Evolutionary conservation across 2,329 filamentous ascomycete genomes (phyloP).

Genomic region (Aspergillus ochraceus): DNA sequence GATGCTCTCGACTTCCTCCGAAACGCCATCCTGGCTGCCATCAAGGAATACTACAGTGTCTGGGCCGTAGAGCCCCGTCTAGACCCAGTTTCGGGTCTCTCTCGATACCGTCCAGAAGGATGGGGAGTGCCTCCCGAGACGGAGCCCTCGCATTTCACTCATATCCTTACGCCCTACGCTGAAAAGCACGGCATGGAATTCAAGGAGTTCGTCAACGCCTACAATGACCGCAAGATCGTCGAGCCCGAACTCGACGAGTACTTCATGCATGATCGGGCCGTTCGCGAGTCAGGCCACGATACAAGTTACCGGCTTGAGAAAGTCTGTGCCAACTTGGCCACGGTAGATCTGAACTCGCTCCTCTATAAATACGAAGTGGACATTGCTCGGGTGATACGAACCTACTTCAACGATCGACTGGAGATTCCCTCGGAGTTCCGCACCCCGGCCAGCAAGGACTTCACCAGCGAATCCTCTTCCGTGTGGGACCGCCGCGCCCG

Average conservation of each 20-base stretch:
- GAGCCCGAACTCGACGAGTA: conserved; percentile 94
- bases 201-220: conserved; percentile 80
- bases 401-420: conserved; percentile 78
- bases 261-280: conserved; percentile 92
- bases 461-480: conserved; percentile 76
- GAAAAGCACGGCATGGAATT: conserved; percentile 82
- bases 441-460: conserved; percentile 62
- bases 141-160: conserved; percentile 81
- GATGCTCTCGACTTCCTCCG: conserved; percentile 79
- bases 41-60: conserved; percentile 93
- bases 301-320: conserved; percentile 91
- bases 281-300: conserved; percentile 95
- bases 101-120: conserved; percentile 80
- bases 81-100: conserved; percentile 75
- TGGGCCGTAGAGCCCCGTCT: conserved; percentile 79
- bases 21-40: conserved; percentile 79
- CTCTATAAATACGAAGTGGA: conserved; percentile 97
- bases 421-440: conserved; percentile 82
- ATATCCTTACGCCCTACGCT: conserved; percentile 77
- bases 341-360: conserved; percentile 90
- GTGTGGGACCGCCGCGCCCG: conserved; percentile 88
- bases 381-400: conserved; percentile 82
- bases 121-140: conserved; percentile 88
- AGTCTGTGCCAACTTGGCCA: conserved; percentile 83
- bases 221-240: conserved; percentile 73